phyloP scores from a whole-genome alignment of 805 yeast genomes.

The Yamadazyma scolyti region DNA sequence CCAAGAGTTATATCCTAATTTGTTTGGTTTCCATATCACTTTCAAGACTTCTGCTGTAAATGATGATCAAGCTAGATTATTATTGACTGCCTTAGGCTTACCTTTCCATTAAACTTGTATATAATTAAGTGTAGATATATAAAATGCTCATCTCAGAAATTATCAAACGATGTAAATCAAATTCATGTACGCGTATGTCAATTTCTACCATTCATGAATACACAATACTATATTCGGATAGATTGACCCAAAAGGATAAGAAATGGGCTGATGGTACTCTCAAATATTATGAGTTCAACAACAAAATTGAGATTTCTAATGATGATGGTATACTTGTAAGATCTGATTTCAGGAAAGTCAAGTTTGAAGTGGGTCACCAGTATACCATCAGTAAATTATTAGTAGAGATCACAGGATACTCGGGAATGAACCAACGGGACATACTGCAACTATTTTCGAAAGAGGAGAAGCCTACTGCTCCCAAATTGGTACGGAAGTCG shows the following conservation, averaged over 20 bases:
- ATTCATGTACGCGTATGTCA: background rate
- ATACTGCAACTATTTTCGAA: slow-evolving; percentile 2
- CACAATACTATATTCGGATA: slow-evolving; percentile 41
- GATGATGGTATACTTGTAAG: slow-evolving; percentile 30
- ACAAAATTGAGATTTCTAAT: slow-evolving; percentile 41
- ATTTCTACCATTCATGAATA: slow-evolving; percentile 42
- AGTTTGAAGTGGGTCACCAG: slow-evolving; percentile 12
- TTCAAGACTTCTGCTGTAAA: slow-evolving; percentile 86
- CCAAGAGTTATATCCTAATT: slow-evolving; percentile 83
- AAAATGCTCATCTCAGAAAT: background rate
- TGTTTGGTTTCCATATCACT: slow-evolving; percentile 82
- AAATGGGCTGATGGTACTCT: slow-evolving; percentile 52
- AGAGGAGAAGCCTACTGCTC: no score
- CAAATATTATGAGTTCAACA: slow-evolving; percentile 44
- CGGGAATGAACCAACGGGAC: slow-evolving; percentile 7
- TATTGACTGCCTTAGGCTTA: slow-evolving; percentile 76
- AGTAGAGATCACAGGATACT: slow-evolving; percentile 7
- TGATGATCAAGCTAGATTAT: slow-evolving; percentile 82
- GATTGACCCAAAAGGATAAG: slow-evolving; percentile 44
- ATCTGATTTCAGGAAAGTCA: slow-evolving; percentile 23
- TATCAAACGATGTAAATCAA: background rate
- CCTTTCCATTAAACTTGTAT: slow-evolving; percentile 50
- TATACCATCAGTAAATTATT: slow-evolving; percentile 7
- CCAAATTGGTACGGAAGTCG: no score
- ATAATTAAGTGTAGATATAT: background rate